Evolutionary conservation across 495 filamentous ascomycete species (phyloP).

Genomic region (Podospora bellae-mahoneyi): DNA sequence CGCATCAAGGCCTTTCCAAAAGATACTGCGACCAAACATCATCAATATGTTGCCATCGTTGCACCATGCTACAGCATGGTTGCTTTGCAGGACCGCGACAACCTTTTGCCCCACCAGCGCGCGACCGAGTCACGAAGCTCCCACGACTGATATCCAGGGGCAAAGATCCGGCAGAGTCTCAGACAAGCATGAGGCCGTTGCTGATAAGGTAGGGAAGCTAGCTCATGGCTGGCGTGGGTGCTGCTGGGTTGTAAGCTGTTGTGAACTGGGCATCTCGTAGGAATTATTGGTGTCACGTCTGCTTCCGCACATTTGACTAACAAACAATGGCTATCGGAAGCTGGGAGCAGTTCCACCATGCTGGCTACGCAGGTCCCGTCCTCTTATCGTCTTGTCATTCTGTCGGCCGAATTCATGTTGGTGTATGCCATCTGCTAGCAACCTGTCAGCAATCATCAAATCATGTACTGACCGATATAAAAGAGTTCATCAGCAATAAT

Average conservation of each 20-base stretch:
- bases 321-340: neutral
- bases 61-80: slow-evolving; percentile 1
- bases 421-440: neutral
- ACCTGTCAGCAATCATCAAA: neutral
- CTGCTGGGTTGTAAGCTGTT: slow-evolving; percentile 2
- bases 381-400: neutral
- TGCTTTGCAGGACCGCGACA: neutral
- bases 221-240: neutral
- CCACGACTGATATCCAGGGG: neutral
- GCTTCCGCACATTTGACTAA: neutral
- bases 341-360: neutral
- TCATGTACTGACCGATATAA: too few relatives aligned
- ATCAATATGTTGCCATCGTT: neutral
- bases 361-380: neutral
- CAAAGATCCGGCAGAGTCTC: neutral
- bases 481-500: too few relatives aligned
- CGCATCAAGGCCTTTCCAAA: neutral
- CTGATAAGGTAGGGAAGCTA: neutral
- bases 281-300: neutral
- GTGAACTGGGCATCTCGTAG: neutral
- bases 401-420: neutral
- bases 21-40: neutral
- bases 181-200: neutral
- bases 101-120: neutral
- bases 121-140: slow-evolving; percentile 2